Base-by-base conservation (phyloP, 2,329 filamentous ascomycete species). In the Botrytis cinerea region DNA sequence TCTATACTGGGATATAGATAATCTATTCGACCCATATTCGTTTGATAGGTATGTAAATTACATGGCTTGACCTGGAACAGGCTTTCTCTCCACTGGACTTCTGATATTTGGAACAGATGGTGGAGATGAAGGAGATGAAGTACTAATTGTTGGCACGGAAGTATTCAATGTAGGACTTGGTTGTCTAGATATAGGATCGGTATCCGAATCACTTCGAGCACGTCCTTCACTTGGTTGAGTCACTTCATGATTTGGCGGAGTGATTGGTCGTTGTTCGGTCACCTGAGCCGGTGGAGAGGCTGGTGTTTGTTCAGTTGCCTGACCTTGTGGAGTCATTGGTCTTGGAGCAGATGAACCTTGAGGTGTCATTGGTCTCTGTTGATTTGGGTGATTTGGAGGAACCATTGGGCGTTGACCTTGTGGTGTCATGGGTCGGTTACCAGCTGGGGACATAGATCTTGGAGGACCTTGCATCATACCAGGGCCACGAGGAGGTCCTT, bases 31-130 rank as follows among this genome's bases (percentile, higher is more conserved):
- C 64, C 68, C 72, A 45, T 62, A 46, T 62, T 72, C 5, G 35
- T 25, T 69, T 54, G 48, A 57, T 74, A 73, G 43, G 35, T 46
- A 64, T 45, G 25, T 16, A 22, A 57, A 74, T 77, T 75, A 81
- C 73, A 80, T 60, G 62, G 80, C 80, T 77, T 81, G 80, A 71
- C 80, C 80, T 25, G 79, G 79, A 72, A 81, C 78, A 32, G 79
- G 80, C 67, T 81, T 81, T 64, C 79, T 74, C 18, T 70, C 74
- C 40, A 71, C 43, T 16, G 59, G 70, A 35, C 70, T 71, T 66
- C 46, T 46, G 60, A 71, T 22, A 10, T 64, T 64, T 28, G 18
- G 60, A 40, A 43, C 43, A n/a, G 78, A 73, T 18, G 76, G 67
- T 66, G 62, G 64, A n/a, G 59, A 46, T 38, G 66, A 32, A 61